These are phyloP conservation scores for Suillus subluteus DNA, from an alignment of 768 basidiomycete species.

Conservation along the genomic window DNA sequence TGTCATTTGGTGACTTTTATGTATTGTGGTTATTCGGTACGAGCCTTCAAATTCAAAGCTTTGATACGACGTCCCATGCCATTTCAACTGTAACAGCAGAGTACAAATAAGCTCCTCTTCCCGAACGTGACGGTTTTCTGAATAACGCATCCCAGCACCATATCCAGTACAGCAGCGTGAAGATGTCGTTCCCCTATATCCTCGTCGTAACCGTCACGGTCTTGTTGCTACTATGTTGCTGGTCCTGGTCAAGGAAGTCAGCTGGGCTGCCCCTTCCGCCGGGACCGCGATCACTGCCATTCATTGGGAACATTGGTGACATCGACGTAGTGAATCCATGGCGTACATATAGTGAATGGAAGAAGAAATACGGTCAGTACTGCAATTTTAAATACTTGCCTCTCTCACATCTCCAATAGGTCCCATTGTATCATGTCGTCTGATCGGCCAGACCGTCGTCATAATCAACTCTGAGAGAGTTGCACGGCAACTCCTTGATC, in stretches of 20 bases:
- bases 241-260: not conserved
- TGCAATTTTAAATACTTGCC: not conserved
- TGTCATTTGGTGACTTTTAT: too few species aligned
- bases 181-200: not conserved
- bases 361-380: conserved; percentile 30
- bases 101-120: too few species aligned
- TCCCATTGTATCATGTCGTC: conserved; percentile 30
- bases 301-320: not conserved
- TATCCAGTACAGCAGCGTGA: not conserved
- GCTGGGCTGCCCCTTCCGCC: not conserved
- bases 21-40: too few species aligned
- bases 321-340: not conserved
- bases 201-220: not conserved
- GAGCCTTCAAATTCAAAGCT: too few species aligned
- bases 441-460: conserved; percentile 30
- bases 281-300: not conserved
- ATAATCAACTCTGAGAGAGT: conserved; percentile 31
- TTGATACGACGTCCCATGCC: too few species aligned
- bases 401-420: conserved; percentile 20
- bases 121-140: too few species aligned
- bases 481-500: conserved; percentile 32
- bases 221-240: not conserved
- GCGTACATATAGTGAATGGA: conserved; percentile 30
- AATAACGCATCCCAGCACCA: not conserved
- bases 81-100: too few species aligned